Base-by-base conservation (phyloP, 2,329 filamentous ascomycete genomes). In the Claviceps sp. region DNA sequence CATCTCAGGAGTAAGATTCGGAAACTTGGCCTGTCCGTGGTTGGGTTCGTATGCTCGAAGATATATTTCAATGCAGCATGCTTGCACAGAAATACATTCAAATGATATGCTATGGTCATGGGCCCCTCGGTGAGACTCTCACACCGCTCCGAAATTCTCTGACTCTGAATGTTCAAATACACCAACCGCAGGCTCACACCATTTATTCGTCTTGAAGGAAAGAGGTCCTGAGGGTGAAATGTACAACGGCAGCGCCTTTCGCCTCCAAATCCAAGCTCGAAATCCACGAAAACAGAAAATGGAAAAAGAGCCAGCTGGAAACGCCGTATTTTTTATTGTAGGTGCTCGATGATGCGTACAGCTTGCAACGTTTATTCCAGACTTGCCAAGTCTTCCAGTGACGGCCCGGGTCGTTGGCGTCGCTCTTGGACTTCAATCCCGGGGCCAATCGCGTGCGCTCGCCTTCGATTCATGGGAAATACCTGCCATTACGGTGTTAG, bases 361-460 rank as follows among this genome's bases (percentile, higher is more conserved):
- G 3, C 45, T 13, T n/a, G n/a, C 3, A 9, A 20, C 9, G n/a
- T 44, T 57, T 69, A 86, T 71, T 91, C 85, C 67, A 88, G 62
- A 57, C 81, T 79, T 16, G 85, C 78, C 58, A 85, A 75, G 61
- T 85, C 81, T 53, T 81, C 73, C 61, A 91, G 61, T 58, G 78
- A 76, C 60, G 74, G 70, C 40, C 76, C 70, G 56, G 75, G 70
- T 64, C 74, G 75, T 53, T 78, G 70, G 44, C 80, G 78, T 62
- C 82, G 77, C 51, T 90, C 80, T 61, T 82, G 76, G 57, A 90
- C 76, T 67, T 95, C 89, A 56, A 96, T 81, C 13, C 90, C 89
- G 3, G 88, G 88, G 0, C 89, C 89, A 50, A 90, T 77, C 36
- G 85, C 68, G 55, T 85, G 79, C 47, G 76, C 71, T 61, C 75